Evolutionary conservation across 352 stramenopile species (phyloP), one percentile per base, ranked within the genome.

Genomic region (Pythium biforme): DNA sequence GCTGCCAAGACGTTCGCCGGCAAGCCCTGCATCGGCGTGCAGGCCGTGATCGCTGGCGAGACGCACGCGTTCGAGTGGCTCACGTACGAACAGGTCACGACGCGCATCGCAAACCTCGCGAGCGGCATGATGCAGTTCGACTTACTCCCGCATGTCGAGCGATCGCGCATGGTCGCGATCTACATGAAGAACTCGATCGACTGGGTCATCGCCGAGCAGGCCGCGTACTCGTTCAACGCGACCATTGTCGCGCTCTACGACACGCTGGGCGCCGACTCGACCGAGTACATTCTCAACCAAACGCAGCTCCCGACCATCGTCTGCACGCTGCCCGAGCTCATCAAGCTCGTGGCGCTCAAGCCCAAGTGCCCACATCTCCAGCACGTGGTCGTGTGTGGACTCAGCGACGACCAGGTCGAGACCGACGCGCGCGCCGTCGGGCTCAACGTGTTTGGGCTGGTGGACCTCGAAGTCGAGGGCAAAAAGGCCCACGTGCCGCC

Each of bases 141-240:
- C 4, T 59, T 91, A 23, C 43, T 91, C 19, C 73, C 76, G 6
- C 54, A 41, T 1, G 53, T 76, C 27, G 70, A 86, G 46, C 69
- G 73, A 20, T 56, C 90, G 39, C 73, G 74, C 31, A 89, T 97
- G 63, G 52, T 99, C 19, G 94, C 81, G 27, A 84, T 99, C 51
- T 99, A 98, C 76, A 97, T 97, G 79, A 97, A 95, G 69, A 99
- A 99, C 70, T 97, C 83, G 15, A 86, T 96, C 41, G 96, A 99
- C 64, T 99, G 96, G 93, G 74, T 97, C 14, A 70, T 99, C 31
- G 81, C 77, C 0, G 96, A 99, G 62, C 93, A 98, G 64, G 78
- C 79, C 4, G 78, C 69, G 12, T 88, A 86, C 59, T 61, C 61
- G n/a, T 76, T 72, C 27, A 69, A 62, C 39, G 65, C 66, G 17